Conservation (phyloP, 768 basidiomycete genomes). For the Rhizopogon vinicolor region DNA sequence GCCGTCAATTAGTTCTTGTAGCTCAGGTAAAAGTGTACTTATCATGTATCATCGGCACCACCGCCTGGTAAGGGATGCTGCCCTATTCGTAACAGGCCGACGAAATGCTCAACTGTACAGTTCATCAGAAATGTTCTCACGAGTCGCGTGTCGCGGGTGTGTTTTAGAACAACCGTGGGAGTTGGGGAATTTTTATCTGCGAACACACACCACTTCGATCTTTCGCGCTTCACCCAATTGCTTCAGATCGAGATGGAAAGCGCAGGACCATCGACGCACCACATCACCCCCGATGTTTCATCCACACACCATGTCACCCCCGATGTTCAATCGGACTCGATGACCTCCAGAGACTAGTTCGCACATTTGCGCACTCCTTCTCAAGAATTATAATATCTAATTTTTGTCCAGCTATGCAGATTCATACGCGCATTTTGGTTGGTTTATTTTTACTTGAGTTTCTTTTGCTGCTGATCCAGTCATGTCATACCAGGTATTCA, state of each 20-base stretch:
- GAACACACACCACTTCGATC: neutral
- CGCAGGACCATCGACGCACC: conserved; percentile 23
- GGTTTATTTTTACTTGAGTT: conserved; percentile 15
- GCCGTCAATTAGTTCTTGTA: too few species aligned
- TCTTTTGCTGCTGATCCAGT: conserved; percentile 4
- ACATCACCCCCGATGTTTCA: conserved; percentile 3
- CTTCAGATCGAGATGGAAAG: conserved; percentile 21
- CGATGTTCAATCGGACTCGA: conserved; percentile 33
- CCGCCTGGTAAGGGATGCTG: too few species aligned
- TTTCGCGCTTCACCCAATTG: neutral
- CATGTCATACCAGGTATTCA: conserved; percentile 68
- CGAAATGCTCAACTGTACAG: neutral
- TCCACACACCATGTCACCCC: conserved; percentile 6
- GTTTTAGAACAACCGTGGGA: neutral
- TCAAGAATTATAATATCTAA: conserved; percentile 30
- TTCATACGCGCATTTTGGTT: conserved; percentile 94
- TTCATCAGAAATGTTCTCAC: neutral
- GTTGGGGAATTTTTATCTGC: neutral
- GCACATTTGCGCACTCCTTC: conserved; percentile 31
- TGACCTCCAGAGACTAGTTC: conserved; percentile 91
- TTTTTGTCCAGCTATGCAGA: conserved; percentile 75
- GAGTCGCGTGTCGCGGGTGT: neutral
- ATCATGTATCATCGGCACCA: too few species aligned
- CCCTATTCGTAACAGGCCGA: too few species aligned
- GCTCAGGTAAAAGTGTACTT: too few species aligned